These are phyloP conservation scores for Leccinellum rugosiceps DNA, from an alignment of 768 basidiomycete genomes.

Conservation along the genomic window DNA sequence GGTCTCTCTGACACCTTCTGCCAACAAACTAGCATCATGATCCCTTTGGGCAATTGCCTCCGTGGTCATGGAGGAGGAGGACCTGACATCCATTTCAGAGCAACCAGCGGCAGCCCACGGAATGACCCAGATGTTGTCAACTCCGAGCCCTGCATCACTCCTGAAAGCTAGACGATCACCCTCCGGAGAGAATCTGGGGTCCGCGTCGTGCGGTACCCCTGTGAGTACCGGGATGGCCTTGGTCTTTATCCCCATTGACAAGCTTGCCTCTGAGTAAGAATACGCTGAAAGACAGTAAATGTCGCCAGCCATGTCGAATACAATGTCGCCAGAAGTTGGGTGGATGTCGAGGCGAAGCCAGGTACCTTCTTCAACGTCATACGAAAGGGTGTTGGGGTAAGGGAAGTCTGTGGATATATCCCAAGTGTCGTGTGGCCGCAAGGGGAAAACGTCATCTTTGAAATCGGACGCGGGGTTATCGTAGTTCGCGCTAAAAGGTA, in stretches of 20 bases:
- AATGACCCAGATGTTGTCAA: conserved; percentile 74
- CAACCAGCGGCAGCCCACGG: conserved; percentile 59
- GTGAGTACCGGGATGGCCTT: conserved; percentile 57
- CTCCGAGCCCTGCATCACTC: conserved; percentile 69
- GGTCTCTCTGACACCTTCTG: conserved; percentile 51
- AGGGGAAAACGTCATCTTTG: conserved; percentile 58
- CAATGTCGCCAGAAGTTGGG: conserved; percentile 63
- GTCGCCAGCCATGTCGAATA: conserved; percentile 75
- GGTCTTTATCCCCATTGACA: conserved; percentile 22
- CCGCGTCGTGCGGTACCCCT: conserved; percentile 67
- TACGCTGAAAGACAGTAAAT: conserved; percentile 62
- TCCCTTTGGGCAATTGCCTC: conserved; percentile 36
- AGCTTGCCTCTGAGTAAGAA: conserved; percentile 33
- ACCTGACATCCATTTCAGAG: conserved; percentile 52
- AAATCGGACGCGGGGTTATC: conserved; percentile 41
- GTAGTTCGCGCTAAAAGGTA: conserved; percentile 2
- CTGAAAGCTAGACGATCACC: conserved; percentile 64
- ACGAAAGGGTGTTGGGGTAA: conserved; percentile 62
- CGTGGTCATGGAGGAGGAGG: conserved; percentile 31
- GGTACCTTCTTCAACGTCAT: conserved; percentile 70
- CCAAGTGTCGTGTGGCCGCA: conserved; percentile 54
- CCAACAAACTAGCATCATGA: conserved; percentile 46
- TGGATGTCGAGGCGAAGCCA: conserved; percentile 76
- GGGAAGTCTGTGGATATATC: conserved; percentile 76
- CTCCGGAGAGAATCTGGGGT: conserved; percentile 69